phyloP scores from a whole-genome alignment of 1,284 basidiomycete genomes.

The Microbotryum silenes-acaulis region DNA sequence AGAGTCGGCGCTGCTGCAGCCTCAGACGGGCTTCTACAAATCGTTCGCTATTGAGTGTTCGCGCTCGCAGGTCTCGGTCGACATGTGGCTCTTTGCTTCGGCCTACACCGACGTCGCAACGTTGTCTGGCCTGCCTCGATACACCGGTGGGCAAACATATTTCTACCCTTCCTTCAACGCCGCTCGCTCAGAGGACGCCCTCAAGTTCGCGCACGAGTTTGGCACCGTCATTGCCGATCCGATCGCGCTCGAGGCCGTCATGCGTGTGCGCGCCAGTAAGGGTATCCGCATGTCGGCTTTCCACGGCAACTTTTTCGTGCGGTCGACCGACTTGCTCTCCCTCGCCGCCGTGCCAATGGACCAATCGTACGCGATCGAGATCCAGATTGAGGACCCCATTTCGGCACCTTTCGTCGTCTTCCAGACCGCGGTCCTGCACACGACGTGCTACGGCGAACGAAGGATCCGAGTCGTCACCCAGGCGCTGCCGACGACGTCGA shows the following conservation, averaged over 20 bases:
- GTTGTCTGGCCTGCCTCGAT: conserved; percentile 83
- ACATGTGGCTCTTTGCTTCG: conserved; percentile 97
- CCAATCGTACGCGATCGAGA: conserved; percentile 93
- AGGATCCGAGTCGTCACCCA: conserved; percentile 91
- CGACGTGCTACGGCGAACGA: conserved; percentile 90
- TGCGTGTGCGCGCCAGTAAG: conserved; percentile 90
- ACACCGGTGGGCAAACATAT: conserved; percentile 96
- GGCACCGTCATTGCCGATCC: conserved; percentile 86
- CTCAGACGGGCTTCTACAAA: conserved; percentile 88
- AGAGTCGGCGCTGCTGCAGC: conserved; percentile 78
- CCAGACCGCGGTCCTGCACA: conserved; percentile 93
- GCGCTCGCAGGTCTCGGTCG: conserved; percentile 90
- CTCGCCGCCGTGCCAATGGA: conserved; percentile 95
- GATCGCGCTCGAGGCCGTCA: conserved; percentile 93
- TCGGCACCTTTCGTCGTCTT: conserved; percentile 88
- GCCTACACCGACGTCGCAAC: conserved; percentile 94
- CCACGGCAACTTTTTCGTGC: conserved; percentile 99
- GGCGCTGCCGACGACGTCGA: conserved; percentile 86
- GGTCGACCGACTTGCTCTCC: conserved; percentile 92
- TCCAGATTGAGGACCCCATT: conserved; percentile 94
- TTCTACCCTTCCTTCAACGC: conserved; percentile 99
- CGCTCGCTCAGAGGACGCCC: conserved; percentile 81
- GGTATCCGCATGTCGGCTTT: conserved; percentile 95
- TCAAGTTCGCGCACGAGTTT: conserved; percentile 97
- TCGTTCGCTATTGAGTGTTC: conserved; percentile 99